Conservation (phyloP, 441 rosid genomes). For the Biscutella laevigata region DNA sequence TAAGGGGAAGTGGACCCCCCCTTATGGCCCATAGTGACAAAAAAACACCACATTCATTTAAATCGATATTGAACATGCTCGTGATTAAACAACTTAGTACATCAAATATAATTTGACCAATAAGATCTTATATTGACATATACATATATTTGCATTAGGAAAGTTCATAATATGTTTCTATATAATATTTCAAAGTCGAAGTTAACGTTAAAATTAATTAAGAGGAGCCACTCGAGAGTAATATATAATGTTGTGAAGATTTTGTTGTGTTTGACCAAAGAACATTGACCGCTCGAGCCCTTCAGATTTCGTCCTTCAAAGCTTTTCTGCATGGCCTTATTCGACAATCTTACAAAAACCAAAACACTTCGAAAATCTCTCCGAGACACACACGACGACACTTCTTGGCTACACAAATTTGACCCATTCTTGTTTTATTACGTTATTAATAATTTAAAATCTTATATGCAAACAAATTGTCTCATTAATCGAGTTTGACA, state of each 20-base stretch:
- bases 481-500: slow-evolving; percentile 25
- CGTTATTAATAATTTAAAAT: slow-evolving; percentile 2
- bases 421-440: slow-evolving; percentile 21
- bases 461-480: slow-evolving; percentile 16
- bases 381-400: slow-evolving; percentile 31
- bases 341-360: slow-evolving; percentile 24
- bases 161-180: too few relatives aligned
- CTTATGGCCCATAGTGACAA: too few relatives aligned
- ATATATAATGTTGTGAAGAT: slow-evolving; percentile 13
- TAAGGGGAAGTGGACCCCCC: too few relatives aligned
- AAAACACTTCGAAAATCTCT: slow-evolving; percentile 26
- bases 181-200: slow-evolving; percentile 6
- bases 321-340: slow-evolving; percentile 24
- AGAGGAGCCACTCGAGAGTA: slow-evolving; percentile 20
- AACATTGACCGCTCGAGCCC: slow-evolving; percentile 31
- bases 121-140: too few relatives aligned
- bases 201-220: slow-evolving; percentile 16
- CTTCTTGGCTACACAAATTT: slow-evolving; percentile 28
- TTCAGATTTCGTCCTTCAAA: slow-evolving; percentile 22
- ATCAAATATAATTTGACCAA: too few relatives aligned
- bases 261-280: slow-evolving; percentile 21
- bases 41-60: too few relatives aligned
- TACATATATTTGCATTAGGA: too few relatives aligned
- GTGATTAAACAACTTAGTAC: too few relatives aligned
- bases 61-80: too few relatives aligned